These are phyloP conservation scores for Salvia miltiorrhiza DNA, from an alignment of 257 asterid genomes.

Conservation along the genomic window DNA sequence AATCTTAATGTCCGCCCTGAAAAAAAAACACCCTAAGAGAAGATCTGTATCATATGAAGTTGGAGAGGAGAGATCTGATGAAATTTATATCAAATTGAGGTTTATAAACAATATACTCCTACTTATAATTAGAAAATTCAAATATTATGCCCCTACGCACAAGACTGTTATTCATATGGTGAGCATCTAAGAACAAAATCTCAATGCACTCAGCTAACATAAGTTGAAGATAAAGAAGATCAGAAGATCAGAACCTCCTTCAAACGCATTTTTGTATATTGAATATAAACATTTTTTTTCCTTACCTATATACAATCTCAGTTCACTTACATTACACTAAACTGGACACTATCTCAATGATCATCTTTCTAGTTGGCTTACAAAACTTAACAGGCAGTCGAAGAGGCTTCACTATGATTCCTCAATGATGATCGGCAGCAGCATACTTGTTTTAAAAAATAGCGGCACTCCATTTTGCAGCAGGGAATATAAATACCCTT, in stretches of 20 bases:
- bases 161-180: too few relatives aligned
- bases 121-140: too few relatives aligned
- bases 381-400: neutral
- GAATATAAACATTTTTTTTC: neutral
- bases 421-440: neutral
- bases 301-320: neutral
- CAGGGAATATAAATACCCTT: neutral
- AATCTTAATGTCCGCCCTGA: neutral
- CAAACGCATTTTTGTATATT: neutral
- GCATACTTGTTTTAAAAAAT: neutral
- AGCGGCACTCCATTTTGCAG: neutral
- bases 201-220: neutral
- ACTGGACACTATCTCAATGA: neutral
- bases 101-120: too few relatives aligned
- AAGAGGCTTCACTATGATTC: neutral
- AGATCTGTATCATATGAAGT: neutral
- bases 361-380: neutral
- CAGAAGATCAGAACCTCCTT: neutral
- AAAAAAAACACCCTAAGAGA: too few relatives aligned
- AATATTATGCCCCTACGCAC: neutral
- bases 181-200: neutral
- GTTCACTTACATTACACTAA: neutral
- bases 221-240: neutral
- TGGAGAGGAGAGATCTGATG: neutral
- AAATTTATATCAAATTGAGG: neutral